Base-by-base conservation (phyloP, 2,329 filamentous ascomycete species). In the Fusarium drepaniforme region DNA sequence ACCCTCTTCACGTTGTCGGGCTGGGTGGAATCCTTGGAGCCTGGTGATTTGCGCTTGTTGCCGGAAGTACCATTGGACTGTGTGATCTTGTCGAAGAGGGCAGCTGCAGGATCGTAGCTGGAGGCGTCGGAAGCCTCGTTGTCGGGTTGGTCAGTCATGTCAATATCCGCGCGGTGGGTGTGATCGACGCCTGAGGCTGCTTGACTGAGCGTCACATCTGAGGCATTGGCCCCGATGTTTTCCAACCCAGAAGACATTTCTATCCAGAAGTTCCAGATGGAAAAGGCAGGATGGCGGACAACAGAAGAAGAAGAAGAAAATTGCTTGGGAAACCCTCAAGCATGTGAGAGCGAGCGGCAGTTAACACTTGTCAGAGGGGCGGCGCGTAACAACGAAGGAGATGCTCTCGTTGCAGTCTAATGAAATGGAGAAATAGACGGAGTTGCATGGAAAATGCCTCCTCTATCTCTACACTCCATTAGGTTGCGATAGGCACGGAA, bases 331-430 rank as follows among this genome's bases (percentile, higher is more conserved):
- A 61, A 61, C 21, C 51, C 49, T 70, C 75, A 75, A 72, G 64
- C 66, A 66, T 66, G 46, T 35, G 68, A 57, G 35, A 70, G 37
- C 21, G 59, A 70, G 37, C 21, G 59, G 46, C 38, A 68, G 38
- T 57, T 62, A 78, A 79, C 77, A 79, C 77, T 79, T 78, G 74
- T 79, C 63, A 72, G 70, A 40, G 38, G 42, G 46, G 59, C 21
- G 53, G 63, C 59, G 56, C 42, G 64, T 57, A 65, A 64, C 56
- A 71, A 65, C 25, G 49, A 64, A 62, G 42, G 38, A 49, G 35
- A 59, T 46, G 49, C 40, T 64, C 46, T 62, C 58, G 68, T 62
- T 66, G 68, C 44, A 46, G 57, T 40, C 53, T 37, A 63, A 59
- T 23, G 30, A 58, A 68, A 60, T 40, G 44, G 53, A 62, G 58